Percentiles rank a stretch among this genome's conserved stretches.
Evolutionary conservation across 108 stramenopile species (phyloP).

Genomic region (Bacterosira constricta): DNA sequence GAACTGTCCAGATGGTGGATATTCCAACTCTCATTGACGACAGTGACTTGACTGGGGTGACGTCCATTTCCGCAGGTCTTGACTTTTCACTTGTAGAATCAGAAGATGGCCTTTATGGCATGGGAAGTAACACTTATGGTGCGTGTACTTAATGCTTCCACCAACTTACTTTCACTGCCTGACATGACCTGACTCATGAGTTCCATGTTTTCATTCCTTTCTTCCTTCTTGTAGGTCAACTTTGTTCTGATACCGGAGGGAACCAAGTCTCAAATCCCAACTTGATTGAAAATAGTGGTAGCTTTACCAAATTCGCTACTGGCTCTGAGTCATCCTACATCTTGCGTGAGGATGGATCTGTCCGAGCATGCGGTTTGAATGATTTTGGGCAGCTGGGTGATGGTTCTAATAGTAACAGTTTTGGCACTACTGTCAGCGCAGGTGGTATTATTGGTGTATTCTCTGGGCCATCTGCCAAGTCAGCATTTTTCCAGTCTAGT

Average conservation of each 20-base stretch:
- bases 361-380: conserved; percentile 34
- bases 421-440: conserved; percentile 9
- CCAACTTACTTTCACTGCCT: no score
- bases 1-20: not conserved
- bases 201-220: no score
- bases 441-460: conserved; percentile 13
- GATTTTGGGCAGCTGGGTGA: conserved; percentile 33
- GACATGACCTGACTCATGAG: no score
- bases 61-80: conserved; percentile 18
- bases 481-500: conserved; percentile 22
- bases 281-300: not conserved
- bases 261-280: not conserved
- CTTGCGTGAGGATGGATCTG: conserved; percentile 24
- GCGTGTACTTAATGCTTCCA: conserved; percentile 4
- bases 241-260: not conserved
- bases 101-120: conserved; percentile 26
- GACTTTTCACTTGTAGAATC: conserved; percentile 23
- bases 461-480: conserved; percentile 25
- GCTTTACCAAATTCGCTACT: conserved; percentile 12
- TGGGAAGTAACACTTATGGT: conserved; percentile 18
- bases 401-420: conserved; percentile 1
- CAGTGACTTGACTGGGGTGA: conserved; percentile 13
- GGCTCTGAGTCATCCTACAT: conserved; percentile 29
- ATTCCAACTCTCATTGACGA: conserved; percentile 17
- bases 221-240: not conserved